These are phyloP conservation scores for Magnolia kwangsiensis DNA, from an alignment of 164 flowering plant species.

Conservation along the genomic window DNA sequence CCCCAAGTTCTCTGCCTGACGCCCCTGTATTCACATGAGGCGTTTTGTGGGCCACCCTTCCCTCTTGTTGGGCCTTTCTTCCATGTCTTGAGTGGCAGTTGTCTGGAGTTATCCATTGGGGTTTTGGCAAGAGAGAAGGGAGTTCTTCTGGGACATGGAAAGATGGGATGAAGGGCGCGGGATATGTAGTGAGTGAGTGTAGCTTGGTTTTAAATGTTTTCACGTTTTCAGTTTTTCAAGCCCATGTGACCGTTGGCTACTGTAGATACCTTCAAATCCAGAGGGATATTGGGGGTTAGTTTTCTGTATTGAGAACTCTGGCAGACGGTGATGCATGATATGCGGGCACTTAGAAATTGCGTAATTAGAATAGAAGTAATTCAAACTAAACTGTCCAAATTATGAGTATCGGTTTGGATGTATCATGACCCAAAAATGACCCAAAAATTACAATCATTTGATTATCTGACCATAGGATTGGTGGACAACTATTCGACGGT, in stretches of 20 bases:
- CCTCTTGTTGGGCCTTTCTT: conserved; percentile 96
- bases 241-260: conserved; percentile 67
- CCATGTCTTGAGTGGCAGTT: conserved; percentile 71
- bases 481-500: too few relatives aligned
- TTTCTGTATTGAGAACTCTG: neutral
- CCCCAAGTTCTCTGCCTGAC: conserved; percentile 99
- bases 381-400: too few relatives aligned
- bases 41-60: conserved; percentile 96
- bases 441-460: too few relatives aligned
- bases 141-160: neutral
- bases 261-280: neutral
- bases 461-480: too few relatives aligned
- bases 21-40: conserved; percentile 84
- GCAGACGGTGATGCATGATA: too few relatives aligned
- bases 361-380: too few relatives aligned
- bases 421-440: too few relatives aligned
- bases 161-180: conserved; percentile 32
- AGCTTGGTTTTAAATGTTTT: conserved; percentile 57
- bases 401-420: too few relatives aligned
- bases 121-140: conserved; percentile 8
- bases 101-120: conserved; percentile 61
- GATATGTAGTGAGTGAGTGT: conserved; percentile 43
- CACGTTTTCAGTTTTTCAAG: conserved; percentile 54
- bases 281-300: neutral
- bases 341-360: too few relatives aligned